These are phyloP conservation scores for Sistotremastrum suecicum DNA, from an alignment of 768 basidiomycete genomes.

Conservation along the genomic window DNA sequence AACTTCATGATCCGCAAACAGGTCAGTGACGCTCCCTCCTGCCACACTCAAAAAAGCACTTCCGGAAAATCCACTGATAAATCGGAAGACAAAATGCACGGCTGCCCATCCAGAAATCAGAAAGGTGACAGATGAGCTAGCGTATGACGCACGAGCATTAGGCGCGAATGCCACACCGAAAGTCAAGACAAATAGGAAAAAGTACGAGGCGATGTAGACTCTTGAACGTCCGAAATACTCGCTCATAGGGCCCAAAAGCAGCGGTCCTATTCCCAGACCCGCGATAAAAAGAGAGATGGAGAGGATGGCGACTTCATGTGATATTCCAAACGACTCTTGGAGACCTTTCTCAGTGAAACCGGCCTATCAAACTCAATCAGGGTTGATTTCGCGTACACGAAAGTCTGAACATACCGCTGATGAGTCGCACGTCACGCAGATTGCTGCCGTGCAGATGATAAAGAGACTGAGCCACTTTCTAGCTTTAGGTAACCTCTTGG, in stretches of 20 bases:
- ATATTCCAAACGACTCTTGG: constrained; percentile 35
- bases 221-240: constrained; percentile 52
- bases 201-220: constrained; percentile 49
- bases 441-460: constrained; percentile 11
- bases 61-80: constrained; percentile 40
- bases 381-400: background rate
- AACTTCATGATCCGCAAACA: constrained; percentile 41
- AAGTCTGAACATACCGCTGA: constrained; percentile 15
- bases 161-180: constrained; percentile 66
- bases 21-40: constrained; percentile 45
- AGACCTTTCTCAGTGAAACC: constrained; percentile 50
- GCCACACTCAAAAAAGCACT: constrained; percentile 48
- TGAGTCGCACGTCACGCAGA: constrained; percentile 20
- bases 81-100: constrained; percentile 48
- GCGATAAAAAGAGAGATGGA: constrained; percentile 30
- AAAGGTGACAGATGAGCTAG: background rate
- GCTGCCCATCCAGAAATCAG: constrained; percentile 19
- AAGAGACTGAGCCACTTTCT: constrained; percentile 14
- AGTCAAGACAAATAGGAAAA: constrained; percentile 44
- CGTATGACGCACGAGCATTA: constrained; percentile 33
- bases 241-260: constrained; percentile 21
- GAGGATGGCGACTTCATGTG: constrained; percentile 35
- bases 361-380: constrained; percentile 23
- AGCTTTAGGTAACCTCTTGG: constrained; percentile 4
- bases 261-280: constrained; percentile 21